Evolutionary conservation across 2,329 filamentous ascomycete species (phyloP).

Genomic region (Colletotrichum magnum): DNA sequence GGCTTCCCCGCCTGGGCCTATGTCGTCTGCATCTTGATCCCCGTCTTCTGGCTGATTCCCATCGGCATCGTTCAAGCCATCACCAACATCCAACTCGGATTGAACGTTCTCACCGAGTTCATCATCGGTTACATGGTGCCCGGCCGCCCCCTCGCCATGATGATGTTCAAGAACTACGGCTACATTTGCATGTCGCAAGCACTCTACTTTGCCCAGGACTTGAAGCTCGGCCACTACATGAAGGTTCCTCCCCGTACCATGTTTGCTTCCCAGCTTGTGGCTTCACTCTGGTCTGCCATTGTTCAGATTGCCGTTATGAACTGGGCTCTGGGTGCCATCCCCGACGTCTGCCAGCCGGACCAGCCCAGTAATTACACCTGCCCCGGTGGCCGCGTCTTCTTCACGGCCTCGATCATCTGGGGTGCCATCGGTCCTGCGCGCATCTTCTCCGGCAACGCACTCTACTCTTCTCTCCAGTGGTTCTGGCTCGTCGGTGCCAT

Average conservation of each 20-base stretch:
- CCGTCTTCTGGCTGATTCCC: conserved; percentile 71
- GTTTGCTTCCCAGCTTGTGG: conserved; percentile 72
- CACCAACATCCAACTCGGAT: conserved; percentile 73
- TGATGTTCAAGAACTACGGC: conserved; percentile 84
- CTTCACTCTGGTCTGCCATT: conserved; percentile 73
- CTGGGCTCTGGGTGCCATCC: conserved; percentile 74
- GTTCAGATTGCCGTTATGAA: conserved; percentile 77
- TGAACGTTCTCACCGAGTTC: conserved; percentile 82
- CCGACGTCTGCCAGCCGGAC: conserved; percentile 69
- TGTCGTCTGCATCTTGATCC: conserved; percentile 69
- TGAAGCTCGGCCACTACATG: conserved; percentile 80
- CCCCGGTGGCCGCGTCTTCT: conserved; percentile 70
- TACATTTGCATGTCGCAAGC: conserved; percentile 78
- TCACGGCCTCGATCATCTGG: conserved; percentile 80
- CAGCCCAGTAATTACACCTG: conserved; percentile 72
- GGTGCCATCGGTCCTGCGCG: conserved; percentile 79
- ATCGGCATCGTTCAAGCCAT: conserved; percentile 74
- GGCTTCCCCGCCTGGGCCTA: conserved; percentile 72
- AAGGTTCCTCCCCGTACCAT: conserved; percentile 73
- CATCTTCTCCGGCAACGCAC: conserved; percentile 74
- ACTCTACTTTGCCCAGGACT: conserved; percentile 74
- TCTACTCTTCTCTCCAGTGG: conserved; percentile 76
- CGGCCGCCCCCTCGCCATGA: conserved; percentile 79
- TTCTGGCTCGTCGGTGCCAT: conserved; percentile 79
- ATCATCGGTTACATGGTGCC: conserved; percentile 82